Percentiles rank a stretch among this genome's conserved stretches.
phyloP scores from a whole-genome alignment of 352 stramenopile genomes.

The Phytophthora nicotianae region DNA sequence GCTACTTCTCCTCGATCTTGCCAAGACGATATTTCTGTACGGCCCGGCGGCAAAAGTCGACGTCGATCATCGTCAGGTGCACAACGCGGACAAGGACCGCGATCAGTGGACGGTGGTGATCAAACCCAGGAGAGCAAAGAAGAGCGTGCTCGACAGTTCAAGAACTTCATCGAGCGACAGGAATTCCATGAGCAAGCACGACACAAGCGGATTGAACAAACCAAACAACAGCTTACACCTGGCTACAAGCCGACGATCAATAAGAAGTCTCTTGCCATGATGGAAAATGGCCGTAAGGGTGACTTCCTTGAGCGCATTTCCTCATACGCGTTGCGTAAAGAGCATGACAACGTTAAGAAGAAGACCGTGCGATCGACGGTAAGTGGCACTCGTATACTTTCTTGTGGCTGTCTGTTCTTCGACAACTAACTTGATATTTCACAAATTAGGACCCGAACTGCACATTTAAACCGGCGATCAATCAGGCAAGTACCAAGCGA shows the following conservation, averaged over 20 bases:
- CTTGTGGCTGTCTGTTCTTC: background rate
- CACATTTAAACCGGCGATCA: constrained; percentile 87
- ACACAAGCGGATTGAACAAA: constrained; percentile 64
- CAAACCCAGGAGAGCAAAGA: constrained; percentile 50
- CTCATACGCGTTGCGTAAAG: constrained; percentile 75
- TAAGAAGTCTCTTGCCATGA: constrained; percentile 81
- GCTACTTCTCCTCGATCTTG: constrained; percentile 27
- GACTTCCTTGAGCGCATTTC: constrained; percentile 84
- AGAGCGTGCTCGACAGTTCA: constrained; percentile 58
- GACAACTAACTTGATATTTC: background rate
- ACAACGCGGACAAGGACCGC: constrained; percentile 38
- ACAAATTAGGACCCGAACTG: constrained; percentile 71
- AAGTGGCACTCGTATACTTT: constrained; percentile 9
- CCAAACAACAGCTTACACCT: constrained; percentile 62
- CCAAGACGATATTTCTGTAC: constrained; percentile 68
- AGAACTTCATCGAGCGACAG: constrained; percentile 78
- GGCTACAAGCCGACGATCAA: constrained; percentile 79
- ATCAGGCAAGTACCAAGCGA: constrained; percentile 65
- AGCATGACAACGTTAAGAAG: constrained; percentile 82
- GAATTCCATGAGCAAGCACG: constrained; percentile 74
- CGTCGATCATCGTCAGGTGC: constrained; percentile 12
- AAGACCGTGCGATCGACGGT: constrained; percentile 69
- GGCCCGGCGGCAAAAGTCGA: constrained; percentile 22
- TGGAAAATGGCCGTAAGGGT: constrained; percentile 80
- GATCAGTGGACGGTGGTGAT: constrained; percentile 51